Conservation (phyloP, 2,329 filamentous ascomycete genomes). For the Aspergillus chevalieri region DNA sequence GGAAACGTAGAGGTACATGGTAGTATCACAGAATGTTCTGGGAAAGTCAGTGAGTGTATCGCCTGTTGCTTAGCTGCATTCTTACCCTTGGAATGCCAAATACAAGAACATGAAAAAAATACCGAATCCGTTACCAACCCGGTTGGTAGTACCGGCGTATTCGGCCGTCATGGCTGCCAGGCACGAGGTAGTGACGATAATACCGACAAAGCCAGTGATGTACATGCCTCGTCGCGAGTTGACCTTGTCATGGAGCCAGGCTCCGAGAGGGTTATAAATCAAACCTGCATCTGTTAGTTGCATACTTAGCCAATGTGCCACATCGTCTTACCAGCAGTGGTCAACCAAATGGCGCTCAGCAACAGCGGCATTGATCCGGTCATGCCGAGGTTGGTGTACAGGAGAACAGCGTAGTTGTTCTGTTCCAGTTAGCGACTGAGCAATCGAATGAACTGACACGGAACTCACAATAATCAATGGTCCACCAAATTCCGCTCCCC, state of each 20-base stretch:
- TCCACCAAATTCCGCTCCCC: constrained; percentile 50
- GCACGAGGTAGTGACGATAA: constrained; percentile 36
- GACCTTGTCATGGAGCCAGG: constrained; percentile 32
- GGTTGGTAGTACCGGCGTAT: constrained; percentile 35
- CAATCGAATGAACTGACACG: background rate
- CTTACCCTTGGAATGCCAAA: constrained; percentile 44
- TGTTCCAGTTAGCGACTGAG: constrained; percentile 12
- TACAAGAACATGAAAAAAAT: constrained; percentile 42
- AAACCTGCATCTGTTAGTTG: constrained; percentile 28
- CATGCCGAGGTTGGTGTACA: constrained; percentile 41
- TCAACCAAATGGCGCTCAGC: constrained; percentile 40
- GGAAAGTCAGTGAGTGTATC: constrained; percentile 4
- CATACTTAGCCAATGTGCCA: background rate
- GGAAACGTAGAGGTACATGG: constrained; percentile 42
- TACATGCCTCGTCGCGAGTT: constrained; percentile 38
- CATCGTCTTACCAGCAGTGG: constrained; percentile 35
- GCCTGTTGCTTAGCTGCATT: background rate
- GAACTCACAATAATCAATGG: constrained; percentile 46
- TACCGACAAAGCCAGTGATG: constrained; percentile 38
- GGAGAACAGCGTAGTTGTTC: constrained; percentile 44
- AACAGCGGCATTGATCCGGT: constrained; percentile 39
- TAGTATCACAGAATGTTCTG: constrained; percentile 43
- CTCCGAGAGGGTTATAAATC: constrained; percentile 31
- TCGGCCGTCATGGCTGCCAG: constrained; percentile 34
- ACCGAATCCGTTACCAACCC: constrained; percentile 36